These are phyloP conservation scores for Amaranthus tricolor DNA, from an alignment of 179 eudicot species.

Conservation along the genomic window DNA sequence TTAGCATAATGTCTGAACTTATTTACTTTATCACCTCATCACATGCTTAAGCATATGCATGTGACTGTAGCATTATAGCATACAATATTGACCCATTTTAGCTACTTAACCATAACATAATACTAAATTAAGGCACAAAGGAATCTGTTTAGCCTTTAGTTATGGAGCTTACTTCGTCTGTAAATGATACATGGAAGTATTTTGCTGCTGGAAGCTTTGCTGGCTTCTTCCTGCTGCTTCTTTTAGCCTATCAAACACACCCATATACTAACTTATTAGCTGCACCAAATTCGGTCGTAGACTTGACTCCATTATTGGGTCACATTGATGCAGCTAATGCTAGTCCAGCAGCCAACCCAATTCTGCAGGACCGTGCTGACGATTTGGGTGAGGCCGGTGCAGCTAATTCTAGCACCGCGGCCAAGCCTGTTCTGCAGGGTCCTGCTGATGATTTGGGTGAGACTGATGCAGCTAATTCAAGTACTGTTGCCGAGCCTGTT, in stretches of 20 bases:
- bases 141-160: background rate
- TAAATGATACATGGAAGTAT: conserved; percentile 37
- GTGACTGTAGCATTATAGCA: background rate
- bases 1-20: conserved; percentile 1
- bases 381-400: background rate
- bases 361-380: background rate
- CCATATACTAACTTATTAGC: background rate
- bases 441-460: background rate
- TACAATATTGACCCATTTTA: conserved; percentile 9
- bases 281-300: background rate
- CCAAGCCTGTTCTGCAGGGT: background rate
- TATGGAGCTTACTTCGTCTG: conserved; percentile 36
- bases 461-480: background rate
- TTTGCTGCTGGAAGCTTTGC: conserved; percentile 29
- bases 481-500: background rate
- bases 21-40: background rate
- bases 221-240: conserved; percentile 25
- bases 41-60: conserved; percentile 5
- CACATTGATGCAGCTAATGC: background rate
- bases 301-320: background rate
- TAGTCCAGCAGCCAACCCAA: background rate
- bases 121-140: background rate
- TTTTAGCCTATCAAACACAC: conserved; percentile 12
- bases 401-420: background rate
- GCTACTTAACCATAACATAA: background rate